A percentile compares a stretch with the other conserved stretches of the same genome.
phyloP scores from a whole-genome alignment of 139 green algal species.

The Trebouxia sp. region DNA sequence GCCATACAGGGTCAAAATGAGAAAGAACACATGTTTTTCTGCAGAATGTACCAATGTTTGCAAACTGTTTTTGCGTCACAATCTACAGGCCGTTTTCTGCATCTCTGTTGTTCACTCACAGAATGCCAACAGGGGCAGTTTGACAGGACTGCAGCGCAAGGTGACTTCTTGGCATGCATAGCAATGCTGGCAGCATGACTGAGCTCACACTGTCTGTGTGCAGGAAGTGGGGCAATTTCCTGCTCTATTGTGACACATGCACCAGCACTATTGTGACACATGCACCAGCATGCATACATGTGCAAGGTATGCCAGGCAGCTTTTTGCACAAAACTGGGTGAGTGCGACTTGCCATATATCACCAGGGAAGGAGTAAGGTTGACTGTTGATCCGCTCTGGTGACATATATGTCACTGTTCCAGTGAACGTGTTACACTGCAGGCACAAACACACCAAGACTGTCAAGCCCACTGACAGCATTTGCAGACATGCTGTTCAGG shows the following conservation, averaged over 20 bases:
- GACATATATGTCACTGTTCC: constrained; percentile 99
- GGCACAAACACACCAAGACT: not conserved
- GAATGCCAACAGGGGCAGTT: not conserved
- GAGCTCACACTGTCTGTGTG: no score
- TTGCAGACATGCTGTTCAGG: no score
- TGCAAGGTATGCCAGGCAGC: not conserved
- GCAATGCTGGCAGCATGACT: no score
- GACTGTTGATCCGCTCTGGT: constrained; percentile 89
- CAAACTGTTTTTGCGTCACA: not conserved
- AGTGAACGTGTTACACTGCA: constrained; percentile 82
- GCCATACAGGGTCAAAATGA: not conserved
- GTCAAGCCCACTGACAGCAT: not conserved
- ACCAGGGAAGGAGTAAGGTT: constrained; percentile 79
- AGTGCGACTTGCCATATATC: constrained; percentile 76
- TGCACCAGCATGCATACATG: no score
- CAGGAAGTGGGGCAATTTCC: no score
- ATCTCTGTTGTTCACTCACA: not conserved
- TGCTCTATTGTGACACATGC: no score
- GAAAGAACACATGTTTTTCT: not conserved
- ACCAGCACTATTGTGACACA: no score
- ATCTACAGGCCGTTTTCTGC: not conserved
- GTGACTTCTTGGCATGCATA: no score
- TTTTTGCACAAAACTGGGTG: not conserved
- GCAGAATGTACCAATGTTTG: not conserved
- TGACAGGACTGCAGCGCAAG: no score